These are phyloP conservation scores for Kluyveromyces siamensis DNA, from an alignment of 805 yeast genomes.

Conservation along the genomic window DNA sequence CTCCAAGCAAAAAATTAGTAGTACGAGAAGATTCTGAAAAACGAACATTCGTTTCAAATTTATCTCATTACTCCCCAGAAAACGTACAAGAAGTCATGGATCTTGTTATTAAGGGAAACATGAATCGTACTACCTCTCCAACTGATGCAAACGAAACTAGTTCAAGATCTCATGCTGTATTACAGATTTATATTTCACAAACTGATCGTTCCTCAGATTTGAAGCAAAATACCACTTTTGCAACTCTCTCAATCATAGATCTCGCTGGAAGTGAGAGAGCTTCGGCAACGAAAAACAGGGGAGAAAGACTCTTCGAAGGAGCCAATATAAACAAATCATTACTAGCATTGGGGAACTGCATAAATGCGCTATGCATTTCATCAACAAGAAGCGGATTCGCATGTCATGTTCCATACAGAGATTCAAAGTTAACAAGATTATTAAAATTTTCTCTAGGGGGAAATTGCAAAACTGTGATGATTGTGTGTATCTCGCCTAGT, in stretches of 20 bases:
- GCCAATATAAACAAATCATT: conserved; percentile 88
- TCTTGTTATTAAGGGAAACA: conserved; percentile 60
- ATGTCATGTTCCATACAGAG: conserved; percentile 80
- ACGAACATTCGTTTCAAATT: conserved; percentile 57
- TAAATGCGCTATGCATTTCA: conserved; percentile 79
- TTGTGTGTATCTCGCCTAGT: conserved; percentile 87
- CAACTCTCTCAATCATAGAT: conserved; percentile 81
- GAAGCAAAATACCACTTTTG: conserved; percentile 59
- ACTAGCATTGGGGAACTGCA: conserved; percentile 86
- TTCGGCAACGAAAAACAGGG: conserved; percentile 77
- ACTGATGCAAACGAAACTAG: conserved; percentile 89
- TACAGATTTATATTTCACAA: conserved; percentile 68
- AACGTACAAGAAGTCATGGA: conserved; percentile 72
- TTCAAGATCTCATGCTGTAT: conserved; percentile 88
- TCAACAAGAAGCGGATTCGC: conserved; percentile 32
- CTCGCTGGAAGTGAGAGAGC: conserved; percentile 96
- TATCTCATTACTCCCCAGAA: conserved; percentile 52
- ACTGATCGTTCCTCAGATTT: conserved; percentile 47
- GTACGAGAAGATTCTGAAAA: conserved; percentile 65
- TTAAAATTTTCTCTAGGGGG: conserved; percentile 89
- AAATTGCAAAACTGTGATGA: conserved; percentile 91
- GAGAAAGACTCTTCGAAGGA: conserved; percentile 76
- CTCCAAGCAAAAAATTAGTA: conserved; percentile 37
- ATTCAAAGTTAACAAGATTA: conserved; percentile 79
- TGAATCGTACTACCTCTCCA: conserved; percentile 71